These are phyloP conservation scores for Paracamarosporium sp. DNA, from an alignment of 2,329 filamentous ascomycete genomes.

Conservation along the genomic window DNA sequence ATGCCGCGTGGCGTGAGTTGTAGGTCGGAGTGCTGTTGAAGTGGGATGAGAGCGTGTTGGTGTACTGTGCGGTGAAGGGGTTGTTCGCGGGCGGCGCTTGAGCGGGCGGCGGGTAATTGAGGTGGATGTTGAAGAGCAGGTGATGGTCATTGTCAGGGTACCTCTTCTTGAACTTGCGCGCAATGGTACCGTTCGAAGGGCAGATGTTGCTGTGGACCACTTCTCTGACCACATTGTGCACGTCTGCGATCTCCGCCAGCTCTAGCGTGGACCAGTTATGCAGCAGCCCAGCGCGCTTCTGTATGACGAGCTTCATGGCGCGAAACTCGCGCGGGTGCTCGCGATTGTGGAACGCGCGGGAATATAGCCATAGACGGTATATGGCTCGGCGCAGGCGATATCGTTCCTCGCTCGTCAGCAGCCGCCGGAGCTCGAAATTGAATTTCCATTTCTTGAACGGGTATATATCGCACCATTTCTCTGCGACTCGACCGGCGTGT, in stretches of 20 bases:
- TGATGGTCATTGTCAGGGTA: conserved; percentile 58
- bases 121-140: conserved; percentile 60
- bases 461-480: conserved; percentile 67
- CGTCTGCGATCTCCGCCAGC: conserved; percentile 66
- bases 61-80: conserved; percentile 15
- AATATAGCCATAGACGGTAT: conserved; percentile 68
- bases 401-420: conserved; percentile 58
- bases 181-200: conserved; percentile 66
- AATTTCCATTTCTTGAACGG: conserved; percentile 68
- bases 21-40: conserved; percentile 43
- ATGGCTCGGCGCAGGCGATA: conserved; percentile 62
- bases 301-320: conserved; percentile 52
- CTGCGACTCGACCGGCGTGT: conserved; percentile 60
- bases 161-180: conserved; percentile 64
- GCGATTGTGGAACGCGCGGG: conserved; percentile 63
- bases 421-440: conserved; percentile 62
- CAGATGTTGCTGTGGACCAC: conserved; percentile 65
- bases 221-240: conserved; percentile 62
- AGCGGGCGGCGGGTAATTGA: conserved; percentile 53
- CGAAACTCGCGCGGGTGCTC: conserved; percentile 59
- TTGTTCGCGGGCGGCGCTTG: conserved; percentile 13
- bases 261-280: conserved; percentile 65
- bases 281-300: conserved; percentile 62
- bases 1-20: conserved; percentile 49
- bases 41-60: conserved; percentile 40